A percentile compares a stretch with the other conserved stretches of the same genome.
Conservation (phyloP, 257 asterid species). For the Solanum medicagineum region DNA sequence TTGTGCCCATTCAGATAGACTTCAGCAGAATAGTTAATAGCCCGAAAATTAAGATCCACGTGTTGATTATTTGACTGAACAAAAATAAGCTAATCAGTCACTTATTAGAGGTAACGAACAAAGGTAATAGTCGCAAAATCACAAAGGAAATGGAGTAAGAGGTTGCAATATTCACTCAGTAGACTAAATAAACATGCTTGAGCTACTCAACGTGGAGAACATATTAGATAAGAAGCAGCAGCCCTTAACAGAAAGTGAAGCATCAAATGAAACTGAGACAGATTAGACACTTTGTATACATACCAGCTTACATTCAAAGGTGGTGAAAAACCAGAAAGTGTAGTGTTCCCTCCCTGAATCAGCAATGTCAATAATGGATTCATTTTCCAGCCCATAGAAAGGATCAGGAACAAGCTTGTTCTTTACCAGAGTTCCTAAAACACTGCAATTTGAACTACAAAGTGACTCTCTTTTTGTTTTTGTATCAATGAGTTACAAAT, state of each 20-base stretch:
- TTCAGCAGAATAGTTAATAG: conserved; percentile 89
- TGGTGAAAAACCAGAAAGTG: conserved; percentile 91
- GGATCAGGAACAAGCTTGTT: conserved; percentile 87
- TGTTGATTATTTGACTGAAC: conserved; percentile 51
- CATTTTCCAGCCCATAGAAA: conserved; percentile 82
- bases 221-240: not conserved
- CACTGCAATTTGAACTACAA: conserved; percentile 31
- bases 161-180: not conserved
- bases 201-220: not conserved
- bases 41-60: conserved; percentile 74
- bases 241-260: not conserved
- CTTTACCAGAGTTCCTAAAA: conserved; percentile 80
- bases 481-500: not conserved
- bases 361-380: conserved; percentile 71
- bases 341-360: conserved; percentile 89
- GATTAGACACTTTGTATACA: not conserved
- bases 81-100: conserved; percentile 21
- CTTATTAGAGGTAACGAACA: conserved; percentile 3
- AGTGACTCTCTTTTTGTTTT: not conserved
- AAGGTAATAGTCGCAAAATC: not conserved
- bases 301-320: conserved; percentile 73
- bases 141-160: not conserved
- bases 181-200: not conserved
- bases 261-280: not conserved
- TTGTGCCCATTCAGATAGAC: conserved; percentile 83